phyloP scores from a whole-genome alignment of 352 stramenopile genomes.

The Aphanomyces invadans region DNA sequence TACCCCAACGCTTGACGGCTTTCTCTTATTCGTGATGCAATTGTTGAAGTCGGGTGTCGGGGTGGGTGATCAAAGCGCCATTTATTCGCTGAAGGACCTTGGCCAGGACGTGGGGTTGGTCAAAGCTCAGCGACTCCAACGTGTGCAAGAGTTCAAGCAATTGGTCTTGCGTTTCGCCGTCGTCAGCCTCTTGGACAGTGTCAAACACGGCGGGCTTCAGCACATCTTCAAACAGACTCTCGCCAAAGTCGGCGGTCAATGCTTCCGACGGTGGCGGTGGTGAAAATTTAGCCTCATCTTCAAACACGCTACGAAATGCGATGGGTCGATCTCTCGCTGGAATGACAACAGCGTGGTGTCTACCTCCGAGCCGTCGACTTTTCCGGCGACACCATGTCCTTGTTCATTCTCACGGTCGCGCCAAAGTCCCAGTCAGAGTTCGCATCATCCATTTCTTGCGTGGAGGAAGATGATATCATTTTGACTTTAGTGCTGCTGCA shows the following conservation, averaged over 20 bases:
- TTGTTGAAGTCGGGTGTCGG: constrained; percentile 14
- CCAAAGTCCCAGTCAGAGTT: constrained; percentile 23
- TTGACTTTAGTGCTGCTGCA: neutral
- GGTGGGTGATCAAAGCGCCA: neutral
- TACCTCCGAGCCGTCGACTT: neutral
- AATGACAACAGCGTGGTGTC: neutral
- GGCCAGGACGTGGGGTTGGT: constrained; percentile 42
- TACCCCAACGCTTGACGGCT: neutral
- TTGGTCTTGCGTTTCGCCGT: constrained; percentile 53
- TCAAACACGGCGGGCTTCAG: constrained; percentile 78
- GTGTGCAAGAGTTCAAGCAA: constrained; percentile 72
- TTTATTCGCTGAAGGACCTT: constrained; percentile 52
- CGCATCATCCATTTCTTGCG: constrained; percentile 1
- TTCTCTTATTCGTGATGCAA: constrained; percentile 4
- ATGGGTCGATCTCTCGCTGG: too few species aligned
- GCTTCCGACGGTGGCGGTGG: too few species aligned
- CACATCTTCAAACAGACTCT: constrained; percentile 52
- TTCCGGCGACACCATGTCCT: constrained; percentile 19
- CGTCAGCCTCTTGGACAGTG: constrained; percentile 29
- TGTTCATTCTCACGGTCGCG: constrained; percentile 17
- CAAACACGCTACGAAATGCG: neutral
- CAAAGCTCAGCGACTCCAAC: constrained; percentile 63
- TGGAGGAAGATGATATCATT: neutral
- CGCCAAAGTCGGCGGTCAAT: constrained; percentile 29
- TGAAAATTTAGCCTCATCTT: neutral